phyloP scores from a whole-genome alignment of 2,329 filamentous ascomycete genomes.

The Stachybotrys elegans region DNA sequence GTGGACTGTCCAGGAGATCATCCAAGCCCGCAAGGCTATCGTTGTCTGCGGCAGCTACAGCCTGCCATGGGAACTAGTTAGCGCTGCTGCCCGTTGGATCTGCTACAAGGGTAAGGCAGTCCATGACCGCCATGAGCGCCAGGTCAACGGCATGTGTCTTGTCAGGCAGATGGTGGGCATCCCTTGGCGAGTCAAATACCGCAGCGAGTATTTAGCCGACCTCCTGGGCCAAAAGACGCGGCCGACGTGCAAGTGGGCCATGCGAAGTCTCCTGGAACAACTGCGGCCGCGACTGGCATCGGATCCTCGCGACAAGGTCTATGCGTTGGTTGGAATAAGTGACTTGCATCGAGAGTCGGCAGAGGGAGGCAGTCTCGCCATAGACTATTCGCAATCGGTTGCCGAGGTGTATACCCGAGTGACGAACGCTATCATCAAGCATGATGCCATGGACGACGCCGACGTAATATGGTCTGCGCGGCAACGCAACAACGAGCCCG shows the following conservation, averaged over 20 bases:
- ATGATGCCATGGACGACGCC: slow-evolving; percentile 2
- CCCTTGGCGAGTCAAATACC: slow-evolving; percentile 7
- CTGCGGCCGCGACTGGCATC: slow-evolving; percentile 11
- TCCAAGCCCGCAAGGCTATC: slow-evolving; percentile 13
- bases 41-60: slow-evolving; percentile 9
- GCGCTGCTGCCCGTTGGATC: slow-evolving; percentile 13
- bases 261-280: slow-evolving; percentile 9
- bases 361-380: not conserved
- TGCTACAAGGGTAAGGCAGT: slow-evolving; percentile 8
- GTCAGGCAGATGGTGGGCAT: slow-evolving; percentile 11
- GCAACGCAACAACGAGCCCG: slow-evolving; percentile 6
- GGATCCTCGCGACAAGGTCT: slow-evolving; percentile 13
- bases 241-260: slow-evolving; percentile 10
- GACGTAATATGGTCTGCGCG: slow-evolving; percentile 11
- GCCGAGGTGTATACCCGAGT: slow-evolving; percentile 8
- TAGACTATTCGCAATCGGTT: slow-evolving; percentile 12
- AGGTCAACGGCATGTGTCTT: slow-evolving; percentile 8
- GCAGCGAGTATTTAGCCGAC: slow-evolving; percentile 6
- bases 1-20: slow-evolving; percentile 17
- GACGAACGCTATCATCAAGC: slow-evolving; percentile 10
- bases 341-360: slow-evolving; percentile 3
- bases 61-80: slow-evolving; percentile 9
- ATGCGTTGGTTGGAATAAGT: slow-evolving; percentile 11
- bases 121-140: not conserved
- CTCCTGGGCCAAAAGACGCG: slow-evolving; percentile 5